Base-by-base conservation (phyloP, 495 filamentous ascomycete species). In the Podospora appendiculata region DNA sequence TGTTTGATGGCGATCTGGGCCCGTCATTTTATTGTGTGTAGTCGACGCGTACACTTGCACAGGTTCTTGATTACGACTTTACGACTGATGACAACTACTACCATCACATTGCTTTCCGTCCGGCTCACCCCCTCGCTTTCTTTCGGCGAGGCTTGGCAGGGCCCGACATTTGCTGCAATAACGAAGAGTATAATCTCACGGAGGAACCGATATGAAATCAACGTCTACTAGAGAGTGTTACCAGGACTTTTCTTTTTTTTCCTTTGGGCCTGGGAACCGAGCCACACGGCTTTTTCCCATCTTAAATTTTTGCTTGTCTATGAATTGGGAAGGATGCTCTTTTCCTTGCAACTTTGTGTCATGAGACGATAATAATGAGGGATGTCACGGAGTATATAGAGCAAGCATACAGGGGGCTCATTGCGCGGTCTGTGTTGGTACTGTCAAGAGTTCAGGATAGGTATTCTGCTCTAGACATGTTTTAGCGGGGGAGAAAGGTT, bases 1-100 rank as follows among this genome's bases (percentile, higher is more conserved):
- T 25, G 25, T 5, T 25, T 25, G 2, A 25, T 25, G 25, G 25
- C 25, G 25, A 5, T 25, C 25, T 25, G 25, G 25, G 5, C 25
- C 25, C 25, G 25, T 25, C 25, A 2, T 25, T 25, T 5, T 5
- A 25, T 25, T 25, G 5, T 25, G 25, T 5, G 25, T 25, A 2
- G 25, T 25, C 25, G 25, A 25, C 25, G 25, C 25, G 25, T 25
- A 25, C 25, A 25, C 5, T 25, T 25, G 25, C 25, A 25, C 25
- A 25, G 25, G 25, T 2, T 25, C 25, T 25, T 25, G 25, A 25
- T 55, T 55, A 66, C 63, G 62, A 65, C 50, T 65, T 52, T 59
- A 59, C 42, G 57, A 59, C 5, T 25, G 25, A 25, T 25, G 25
- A 25, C 25, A 25, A 25, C 25, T 25, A 25, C 25, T 5, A 25